Conservation (phyloP, 495 filamentous ascomycete species). For the Evansstolkia leycettana region DNA sequence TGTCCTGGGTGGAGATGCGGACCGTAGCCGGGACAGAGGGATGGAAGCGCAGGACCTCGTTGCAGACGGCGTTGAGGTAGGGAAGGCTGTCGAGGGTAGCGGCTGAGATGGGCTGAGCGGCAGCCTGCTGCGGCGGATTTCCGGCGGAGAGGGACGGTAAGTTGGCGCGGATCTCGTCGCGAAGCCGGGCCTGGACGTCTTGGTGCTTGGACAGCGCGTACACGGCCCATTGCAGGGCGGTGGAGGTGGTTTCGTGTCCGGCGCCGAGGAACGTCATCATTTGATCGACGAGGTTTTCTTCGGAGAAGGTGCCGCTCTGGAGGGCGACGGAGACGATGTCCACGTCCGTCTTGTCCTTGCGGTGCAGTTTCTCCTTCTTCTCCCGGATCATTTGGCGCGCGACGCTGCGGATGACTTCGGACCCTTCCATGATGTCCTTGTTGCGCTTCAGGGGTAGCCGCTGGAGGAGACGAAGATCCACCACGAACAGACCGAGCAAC, state of each 20-base stretch:
- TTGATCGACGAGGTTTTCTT: constrained; percentile 77
- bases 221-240: constrained; percentile 47
- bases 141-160: constrained; percentile 45
- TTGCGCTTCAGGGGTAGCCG: constrained; percentile 57
- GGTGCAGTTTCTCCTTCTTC: constrained; percentile 51
- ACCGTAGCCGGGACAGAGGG: constrained; percentile 49
- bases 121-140: constrained; percentile 4
- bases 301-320: constrained; percentile 58
- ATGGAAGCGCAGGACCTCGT: constrained; percentile 46
- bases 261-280: constrained; percentile 93
- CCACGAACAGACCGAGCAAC: constrained; percentile 28
- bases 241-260: constrained; percentile 70
- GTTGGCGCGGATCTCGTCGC: constrained; percentile 45
- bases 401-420: constrained; percentile 44
- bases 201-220: constrained; percentile 48
- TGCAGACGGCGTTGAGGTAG: constrained; percentile 51
- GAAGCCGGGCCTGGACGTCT: constrained; percentile 42
- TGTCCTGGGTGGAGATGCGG: constrained; percentile 51
- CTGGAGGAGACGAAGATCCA: constrained; percentile 12
- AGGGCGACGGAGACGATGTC: constrained; percentile 82
- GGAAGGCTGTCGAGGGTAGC: constrained; percentile 40
- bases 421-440: constrained; percentile 40
- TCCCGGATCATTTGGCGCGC: constrained; percentile 54
- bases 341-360: constrained; percentile 35
- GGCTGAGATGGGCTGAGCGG: constrained; percentile 29